Evolutionary conservation across 768 basidiomycete genomes (phyloP).

Genomic region (Panellus pusillus): DNA sequence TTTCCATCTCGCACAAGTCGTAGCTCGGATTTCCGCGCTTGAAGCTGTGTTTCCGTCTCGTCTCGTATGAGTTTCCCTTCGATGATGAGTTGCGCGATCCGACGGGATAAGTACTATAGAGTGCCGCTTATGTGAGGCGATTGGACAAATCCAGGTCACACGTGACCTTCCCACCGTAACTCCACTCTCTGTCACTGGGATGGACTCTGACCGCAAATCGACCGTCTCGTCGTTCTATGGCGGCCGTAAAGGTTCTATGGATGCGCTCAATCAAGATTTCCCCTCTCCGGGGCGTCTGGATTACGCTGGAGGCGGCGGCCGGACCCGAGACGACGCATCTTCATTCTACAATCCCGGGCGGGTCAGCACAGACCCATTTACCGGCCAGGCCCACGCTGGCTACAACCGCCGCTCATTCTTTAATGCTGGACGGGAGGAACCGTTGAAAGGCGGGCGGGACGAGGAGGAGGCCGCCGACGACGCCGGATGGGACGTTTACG

Average conservation of each 20-base stretch:
- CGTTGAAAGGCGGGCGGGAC: conserved; percentile 74
- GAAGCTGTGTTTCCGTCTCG: too few species aligned
- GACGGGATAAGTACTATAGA: too few species aligned
- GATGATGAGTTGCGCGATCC: too few species aligned
- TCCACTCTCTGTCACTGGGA: conserved; percentile 32
- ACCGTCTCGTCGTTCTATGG: conserved; percentile 81
- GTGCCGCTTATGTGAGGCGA: too few species aligned
- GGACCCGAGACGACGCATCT: conserved; percentile 63
- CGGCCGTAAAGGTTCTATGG: conserved; percentile 56
- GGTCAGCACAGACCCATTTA: conserved; percentile 49
- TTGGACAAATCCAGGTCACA: too few species aligned
- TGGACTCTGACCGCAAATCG: conserved; percentile 81
- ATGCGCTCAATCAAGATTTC: conserved; percentile 59
- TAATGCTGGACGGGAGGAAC: conserved; percentile 68
- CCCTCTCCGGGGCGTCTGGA: conserved; percentile 32
- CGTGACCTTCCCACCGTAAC: background rate
- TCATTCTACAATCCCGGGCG: conserved; percentile 63
- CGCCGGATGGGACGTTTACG: conserved; percentile 74
- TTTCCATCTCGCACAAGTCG: background rate
- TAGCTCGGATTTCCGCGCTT: background rate
- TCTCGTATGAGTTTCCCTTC: too few species aligned
- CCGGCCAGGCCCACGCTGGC: conserved; percentile 49
- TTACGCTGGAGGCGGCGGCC: conserved; percentile 28
- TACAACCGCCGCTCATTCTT: conserved; percentile 75
- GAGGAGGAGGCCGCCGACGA: conserved; percentile 58